Percentiles rank a stretch among this genome's conserved stretches.
These are phyloP conservation scores for Kwoniella heveanensis DNA, from an alignment of 768 basidiomycete genomes.

Conservation along the genomic window DNA sequence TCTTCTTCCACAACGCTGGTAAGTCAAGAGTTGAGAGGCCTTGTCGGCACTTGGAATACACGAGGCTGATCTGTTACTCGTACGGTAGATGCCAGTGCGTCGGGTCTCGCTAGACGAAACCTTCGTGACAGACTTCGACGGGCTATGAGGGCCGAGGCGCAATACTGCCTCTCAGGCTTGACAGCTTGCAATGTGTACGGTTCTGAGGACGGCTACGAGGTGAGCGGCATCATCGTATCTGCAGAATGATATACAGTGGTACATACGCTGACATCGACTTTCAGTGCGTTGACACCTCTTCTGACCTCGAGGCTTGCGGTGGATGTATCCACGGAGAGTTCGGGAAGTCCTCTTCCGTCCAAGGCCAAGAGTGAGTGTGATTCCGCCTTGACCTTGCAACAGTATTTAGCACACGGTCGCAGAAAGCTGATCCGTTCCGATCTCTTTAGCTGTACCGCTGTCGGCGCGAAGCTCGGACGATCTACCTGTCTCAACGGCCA, in stretches of 20 bases:
- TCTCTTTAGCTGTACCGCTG: not conserved
- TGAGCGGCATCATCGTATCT: not conserved
- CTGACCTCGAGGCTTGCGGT: slow-evolving; percentile 21
- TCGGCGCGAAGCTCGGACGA: slow-evolving; percentile 1
- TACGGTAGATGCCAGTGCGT: not conserved
- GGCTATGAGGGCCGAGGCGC: not conserved
- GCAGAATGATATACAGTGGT: too few species aligned
- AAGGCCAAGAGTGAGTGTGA: slow-evolving; percentile 1
- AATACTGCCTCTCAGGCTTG: not conserved
- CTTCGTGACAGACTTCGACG: not conserved
- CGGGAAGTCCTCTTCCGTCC: not conserved
- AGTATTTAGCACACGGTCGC: not conserved
- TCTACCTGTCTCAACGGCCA: slow-evolving; percentile 5
- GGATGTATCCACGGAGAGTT: slow-evolving; percentile 17
- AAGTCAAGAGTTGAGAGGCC: not conserved
- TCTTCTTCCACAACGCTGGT: not conserved
- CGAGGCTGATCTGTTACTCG: not conserved
- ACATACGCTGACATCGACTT: not conserved
- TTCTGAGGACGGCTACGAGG: not conserved
- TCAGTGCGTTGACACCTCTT: slow-evolving; percentile 1
- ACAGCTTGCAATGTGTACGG: slow-evolving; percentile 1
- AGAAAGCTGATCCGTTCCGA: too few species aligned
- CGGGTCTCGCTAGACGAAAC: not conserved
- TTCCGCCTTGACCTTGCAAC: too few species aligned
- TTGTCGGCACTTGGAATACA: not conserved